Conservation (phyloP, 2,329 filamentous ascomycete genomes). For the Cercospora berteroae region DNA sequence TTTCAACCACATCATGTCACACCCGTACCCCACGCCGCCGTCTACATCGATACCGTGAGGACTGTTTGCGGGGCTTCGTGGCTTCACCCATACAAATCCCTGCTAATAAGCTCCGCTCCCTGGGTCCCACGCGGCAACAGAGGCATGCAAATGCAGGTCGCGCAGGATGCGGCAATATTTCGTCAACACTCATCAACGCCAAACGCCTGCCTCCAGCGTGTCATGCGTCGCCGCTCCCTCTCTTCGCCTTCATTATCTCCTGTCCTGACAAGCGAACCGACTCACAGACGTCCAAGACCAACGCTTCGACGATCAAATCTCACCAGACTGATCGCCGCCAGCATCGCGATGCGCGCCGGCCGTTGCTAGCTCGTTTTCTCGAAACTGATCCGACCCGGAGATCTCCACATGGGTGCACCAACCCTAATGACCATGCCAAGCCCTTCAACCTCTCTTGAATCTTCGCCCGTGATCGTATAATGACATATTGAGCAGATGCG, state of each 20-base stretch:
- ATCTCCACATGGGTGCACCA: constrained; percentile 4
- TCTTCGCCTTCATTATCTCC: not conserved
- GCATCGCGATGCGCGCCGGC: constrained; percentile 2
- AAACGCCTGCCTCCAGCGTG: not conserved
- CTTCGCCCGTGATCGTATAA: not conserved
- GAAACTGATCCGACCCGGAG: constrained; percentile 1
- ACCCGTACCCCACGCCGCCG: not conserved
- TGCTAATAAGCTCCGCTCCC: not conserved
- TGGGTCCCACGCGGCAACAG: not conserved
- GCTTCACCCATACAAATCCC: not conserved
- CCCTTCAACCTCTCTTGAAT: not conserved
- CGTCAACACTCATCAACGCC: constrained; percentile 9
- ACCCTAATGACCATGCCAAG: not conserved
- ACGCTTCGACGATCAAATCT: constrained; percentile 12
- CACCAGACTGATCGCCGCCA: constrained; percentile 9
- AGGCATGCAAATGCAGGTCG: not conserved
- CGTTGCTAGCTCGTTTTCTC: not conserved
- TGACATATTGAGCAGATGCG: not conserved
- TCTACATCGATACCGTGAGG: not conserved
- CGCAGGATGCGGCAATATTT: constrained; percentile 7
- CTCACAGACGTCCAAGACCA: not conserved
- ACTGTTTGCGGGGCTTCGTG: not conserved
- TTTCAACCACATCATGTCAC: not conserved
- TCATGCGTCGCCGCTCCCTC: not conserved
- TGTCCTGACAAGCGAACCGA: not conserved